Evolutionary conservation across 2,329 filamentous ascomycete species (phyloP), one percentile per base, ranked within the genome.

Genomic region (Aspergillus arachidicola): DNA sequence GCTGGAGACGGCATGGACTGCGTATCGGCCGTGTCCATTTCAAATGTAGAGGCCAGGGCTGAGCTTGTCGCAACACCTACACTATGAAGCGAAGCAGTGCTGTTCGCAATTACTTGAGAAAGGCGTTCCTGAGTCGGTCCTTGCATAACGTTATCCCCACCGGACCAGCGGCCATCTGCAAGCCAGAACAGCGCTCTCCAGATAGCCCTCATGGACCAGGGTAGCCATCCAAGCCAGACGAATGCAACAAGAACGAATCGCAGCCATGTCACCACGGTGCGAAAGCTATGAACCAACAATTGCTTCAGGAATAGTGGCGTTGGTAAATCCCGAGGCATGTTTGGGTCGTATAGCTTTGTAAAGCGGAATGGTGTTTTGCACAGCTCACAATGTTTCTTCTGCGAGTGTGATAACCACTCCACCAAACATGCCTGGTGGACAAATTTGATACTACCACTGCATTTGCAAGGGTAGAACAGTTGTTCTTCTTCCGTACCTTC

Each of bases 371-470:
- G 90, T 2, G 95, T 99, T 82, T 99, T 99, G 88, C 95, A 99
- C 41, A 99, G 89, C 82, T 99, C 95, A 84, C 96, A 99, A 83
- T 99, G 92, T 79, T 98, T 98, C 86, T 99, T 99, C 77, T 99
- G 94, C 1, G 95, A 98, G 79, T 99, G 96, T 57, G 93, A 94
- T 26, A 99, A 85, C 95, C 95, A 99, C 80, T 98, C 94, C 91
- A 99, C 97, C 79, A 99, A 82, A 77, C 95, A 99, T 76, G 96
- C 92, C 79, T 99, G 95, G 78, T 99, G 95, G 65, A 99, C 95
- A 74, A 91, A 97, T 82, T 97, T 97, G 82, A 99, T 99, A 80
- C 94, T 98, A 62, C 95, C 95, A 75, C 93, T 97, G 82, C 95
- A 99, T 83, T 97, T 97, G 89, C 95, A 99, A 6, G 95, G 95